Evolutionary conservation across 2,329 filamentous ascomycete genomes (phyloP).

Genomic region (Metarhizium sp.): DNA sequence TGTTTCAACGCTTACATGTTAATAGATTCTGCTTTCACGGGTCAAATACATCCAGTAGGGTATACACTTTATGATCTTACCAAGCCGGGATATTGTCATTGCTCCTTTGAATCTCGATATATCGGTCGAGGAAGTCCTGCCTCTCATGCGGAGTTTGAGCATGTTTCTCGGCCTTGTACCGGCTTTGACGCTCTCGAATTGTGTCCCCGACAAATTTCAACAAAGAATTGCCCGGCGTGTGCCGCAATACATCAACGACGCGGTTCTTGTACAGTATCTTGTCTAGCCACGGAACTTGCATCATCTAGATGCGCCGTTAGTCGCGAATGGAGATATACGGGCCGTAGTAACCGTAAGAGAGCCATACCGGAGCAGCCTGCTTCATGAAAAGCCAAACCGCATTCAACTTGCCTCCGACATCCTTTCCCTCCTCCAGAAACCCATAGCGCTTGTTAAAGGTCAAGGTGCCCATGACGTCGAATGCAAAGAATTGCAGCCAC

Average conservation of each 20-base stretch:
- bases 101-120: constrained; percentile 9
- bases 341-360: not conserved
- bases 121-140: constrained; percentile 9
- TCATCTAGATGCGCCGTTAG: not conserved
- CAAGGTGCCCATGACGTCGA: constrained; percentile 4
- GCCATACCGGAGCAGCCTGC: constrained; percentile 8
- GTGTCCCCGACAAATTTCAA: constrained; percentile 25
- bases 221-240: constrained; percentile 14
- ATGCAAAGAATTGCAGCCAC: constrained; percentile 5
- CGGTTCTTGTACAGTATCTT: constrained; percentile 4
- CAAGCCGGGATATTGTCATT: not conserved
- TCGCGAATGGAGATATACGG: not conserved
- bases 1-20: not conserved
- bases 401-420: constrained; percentile 1
- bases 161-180: not conserved
- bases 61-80: not conserved
- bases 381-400: constrained; percentile 11
- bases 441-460: constrained; percentile 9
- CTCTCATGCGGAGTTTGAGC: not conserved
- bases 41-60: too few species aligned
- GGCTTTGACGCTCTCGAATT: constrained; percentile 10
- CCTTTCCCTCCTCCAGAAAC: constrained; percentile 5
- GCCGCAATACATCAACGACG: constrained; percentile 5
- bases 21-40: too few species aligned
- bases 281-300: constrained; percentile 5